These are phyloP conservation scores for Talaromyces sp. DNA, from an alignment of 2,329 filamentous ascomycete species.

Conservation along the genomic window DNA sequence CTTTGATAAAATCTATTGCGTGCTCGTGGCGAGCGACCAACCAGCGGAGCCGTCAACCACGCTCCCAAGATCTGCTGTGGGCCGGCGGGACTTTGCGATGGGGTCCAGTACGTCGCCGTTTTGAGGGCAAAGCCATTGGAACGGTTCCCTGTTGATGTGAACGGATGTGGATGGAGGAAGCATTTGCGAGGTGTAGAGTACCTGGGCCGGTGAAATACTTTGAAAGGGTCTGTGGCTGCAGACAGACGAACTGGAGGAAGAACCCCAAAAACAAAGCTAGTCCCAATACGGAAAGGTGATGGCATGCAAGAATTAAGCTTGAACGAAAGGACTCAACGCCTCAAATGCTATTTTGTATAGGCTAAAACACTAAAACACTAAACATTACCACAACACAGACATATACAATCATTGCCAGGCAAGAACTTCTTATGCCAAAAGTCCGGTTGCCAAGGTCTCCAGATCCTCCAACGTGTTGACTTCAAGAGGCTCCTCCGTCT, in stretches of 20 bases:
- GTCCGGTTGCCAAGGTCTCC: conserved; percentile 45
- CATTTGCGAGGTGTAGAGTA: background rate
- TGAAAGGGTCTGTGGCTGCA: background rate
- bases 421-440: conserved; percentile 29
- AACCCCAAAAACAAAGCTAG: background rate
- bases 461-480: conserved; percentile 48
- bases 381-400: background rate
- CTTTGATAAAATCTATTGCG: conserved; percentile 13
- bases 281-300: background rate
- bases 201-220: background rate
- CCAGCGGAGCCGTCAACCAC: conserved; percentile 6
- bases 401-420: background rate
- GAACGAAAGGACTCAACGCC: background rate
- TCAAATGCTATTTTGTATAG: background rate
- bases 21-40: conserved; percentile 8
- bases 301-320: background rate
- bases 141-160: background rate
- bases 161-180: background rate
- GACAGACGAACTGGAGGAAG: background rate
- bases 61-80: conserved; percentile 10
- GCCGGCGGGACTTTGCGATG: background rate
- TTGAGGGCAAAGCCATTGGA: background rate
- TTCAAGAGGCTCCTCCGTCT: conserved; percentile 26
- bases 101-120: background rate
- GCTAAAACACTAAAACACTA: background rate